Percentiles rank a stretch among this genome's conserved stretches.
These are phyloP conservation scores for Xylariaceae sp. DNA, from an alignment of 2,329 filamentous ascomycete genomes.

Conservation along the genomic window DNA sequence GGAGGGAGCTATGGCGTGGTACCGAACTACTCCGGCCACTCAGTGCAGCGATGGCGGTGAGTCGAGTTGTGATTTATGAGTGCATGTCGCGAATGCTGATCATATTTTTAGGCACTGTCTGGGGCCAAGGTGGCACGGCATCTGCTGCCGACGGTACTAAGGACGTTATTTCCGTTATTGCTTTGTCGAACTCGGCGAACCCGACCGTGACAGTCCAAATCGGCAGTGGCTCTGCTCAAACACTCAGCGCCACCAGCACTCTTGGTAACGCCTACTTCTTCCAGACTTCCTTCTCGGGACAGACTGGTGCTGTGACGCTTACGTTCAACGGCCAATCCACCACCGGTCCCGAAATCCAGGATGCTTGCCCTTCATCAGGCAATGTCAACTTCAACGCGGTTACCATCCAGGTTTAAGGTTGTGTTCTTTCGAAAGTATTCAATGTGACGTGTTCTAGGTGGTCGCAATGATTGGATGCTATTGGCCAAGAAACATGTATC, in stretches of 20 bases:
- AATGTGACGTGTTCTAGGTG: too few relatives aligned
- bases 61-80: slow-evolving; percentile 21
- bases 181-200: slow-evolving; percentile 30
- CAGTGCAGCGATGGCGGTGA: slow-evolving; percentile 37
- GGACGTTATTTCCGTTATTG: slow-evolving; percentile 44
- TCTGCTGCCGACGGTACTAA: slow-evolving; percentile 35
- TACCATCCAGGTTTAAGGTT: slow-evolving; percentile 29
- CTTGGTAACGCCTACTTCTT: slow-evolving; percentile 34
- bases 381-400: slow-evolving; percentile 35
- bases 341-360: slow-evolving; percentile 36
- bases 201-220: slow-evolving; percentile 37
- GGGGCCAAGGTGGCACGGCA: slow-evolving; percentile 35
- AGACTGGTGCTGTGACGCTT: slow-evolving; percentile 38
- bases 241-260: slow-evolving; percentile 28
- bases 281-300: slow-evolving; percentile 35
- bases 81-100: slow-evolving; percentile 7
- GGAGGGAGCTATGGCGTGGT: slow-evolving; percentile 29
- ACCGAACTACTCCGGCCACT: slow-evolving; percentile 24
- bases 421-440: too few relatives aligned
- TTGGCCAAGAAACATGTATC: too few relatives aligned
- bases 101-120: slow-evolving; percentile 31
- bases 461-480: too few relatives aligned
- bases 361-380: slow-evolving; percentile 28
- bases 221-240: slow-evolving; percentile 30
- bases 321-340: slow-evolving; percentile 34